These are phyloP conservation scores for Serendipita sp. DNA, from an alignment of 768 basidiomycete species.

Conservation along the genomic window DNA sequence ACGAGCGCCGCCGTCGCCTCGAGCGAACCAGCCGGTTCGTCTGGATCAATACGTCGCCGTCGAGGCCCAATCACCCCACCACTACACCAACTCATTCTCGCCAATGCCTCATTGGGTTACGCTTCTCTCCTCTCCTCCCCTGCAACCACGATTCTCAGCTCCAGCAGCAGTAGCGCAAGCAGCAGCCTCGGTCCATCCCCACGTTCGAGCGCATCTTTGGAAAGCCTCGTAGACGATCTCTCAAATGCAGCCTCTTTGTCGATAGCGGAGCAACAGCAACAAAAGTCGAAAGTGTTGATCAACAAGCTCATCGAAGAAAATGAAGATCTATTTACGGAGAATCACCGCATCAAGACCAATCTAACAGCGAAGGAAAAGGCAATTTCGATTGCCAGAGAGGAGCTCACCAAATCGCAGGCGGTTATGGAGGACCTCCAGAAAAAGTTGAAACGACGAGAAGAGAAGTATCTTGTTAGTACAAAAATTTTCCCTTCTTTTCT, in stretches of 20 bases:
- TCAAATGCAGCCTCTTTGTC: not conserved
- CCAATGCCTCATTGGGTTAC: not conserved
- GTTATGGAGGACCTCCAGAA: not conserved
- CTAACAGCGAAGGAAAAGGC: not conserved
- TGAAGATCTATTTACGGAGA: not conserved
- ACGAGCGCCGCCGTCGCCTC: too few relatives aligned
- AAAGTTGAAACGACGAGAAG: not conserved
- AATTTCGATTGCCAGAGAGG: not conserved
- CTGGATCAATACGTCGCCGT: not conserved
- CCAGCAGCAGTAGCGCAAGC: not conserved
- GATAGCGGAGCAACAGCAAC: not conserved
- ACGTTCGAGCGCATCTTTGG: not conserved
- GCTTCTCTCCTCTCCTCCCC: not conserved
- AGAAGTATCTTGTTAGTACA: not conserved
- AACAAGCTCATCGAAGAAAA: not conserved
- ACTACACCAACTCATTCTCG: conserved; percentile 1
- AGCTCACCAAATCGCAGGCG: not conserved
- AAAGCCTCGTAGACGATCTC: not conserved
- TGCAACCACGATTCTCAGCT: not conserved
- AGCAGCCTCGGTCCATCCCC: not conserved
- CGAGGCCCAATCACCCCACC: not conserved
- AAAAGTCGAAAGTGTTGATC: not conserved
- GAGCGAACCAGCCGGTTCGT: too few relatives aligned
- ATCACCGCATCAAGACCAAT: not conserved
- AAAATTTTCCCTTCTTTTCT: not conserved